Conservation (phyloP, 768 basidiomycete species). For the Tubosaeta sp. region DNA sequence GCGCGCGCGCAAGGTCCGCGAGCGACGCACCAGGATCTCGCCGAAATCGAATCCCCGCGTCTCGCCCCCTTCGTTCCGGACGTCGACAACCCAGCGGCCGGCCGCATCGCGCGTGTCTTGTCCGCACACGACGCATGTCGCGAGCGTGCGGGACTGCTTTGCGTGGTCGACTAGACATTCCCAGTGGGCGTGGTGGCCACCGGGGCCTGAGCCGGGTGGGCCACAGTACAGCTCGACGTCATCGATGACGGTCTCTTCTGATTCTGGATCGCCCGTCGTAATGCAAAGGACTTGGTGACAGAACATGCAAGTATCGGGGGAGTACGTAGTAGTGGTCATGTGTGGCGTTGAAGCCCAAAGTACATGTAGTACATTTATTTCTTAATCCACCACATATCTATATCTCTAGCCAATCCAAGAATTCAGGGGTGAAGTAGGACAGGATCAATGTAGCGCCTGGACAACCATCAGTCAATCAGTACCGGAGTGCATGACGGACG, state of each 20-base stretch:
- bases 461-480: slow-evolving; percentile 5
- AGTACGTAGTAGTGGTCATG: slow-evolving; percentile 15
- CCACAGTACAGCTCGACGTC: slow-evolving; percentile 25
- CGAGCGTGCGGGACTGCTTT: not conserved
- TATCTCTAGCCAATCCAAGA: slow-evolving; percentile 76
- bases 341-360: not conserved
- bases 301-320: slow-evolving; percentile 25
- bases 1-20: too few species aligned
- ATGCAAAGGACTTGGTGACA: slow-evolving; percentile 16
- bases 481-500: slow-evolving; percentile 2
- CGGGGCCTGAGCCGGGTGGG: slow-evolving; percentile 16
- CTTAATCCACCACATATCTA: slow-evolving; percentile 3
- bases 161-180: slow-evolving; percentile 23
- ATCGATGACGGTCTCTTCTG: slow-evolving; percentile 13
- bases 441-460: slow-evolving; percentile 85
- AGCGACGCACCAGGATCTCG: slow-evolving; percentile 21
- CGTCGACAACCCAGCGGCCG: slow-evolving; percentile 22
- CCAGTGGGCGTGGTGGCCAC: slow-evolving; percentile 26
- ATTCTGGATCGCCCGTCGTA: slow-evolving; percentile 2
- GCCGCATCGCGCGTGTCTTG: slow-evolving; percentile 12
- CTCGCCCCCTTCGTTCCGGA: slow-evolving; percentile 25
- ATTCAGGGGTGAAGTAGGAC: slow-evolving; percentile 95
- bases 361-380: too few species aligned
- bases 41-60: slow-evolving; percentile 26
- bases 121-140: slow-evolving; percentile 15